phyloP scores from a whole-genome alignment of 495 filamentous ascomycete genomes.

The Aspergillus conjunctus region DNA sequence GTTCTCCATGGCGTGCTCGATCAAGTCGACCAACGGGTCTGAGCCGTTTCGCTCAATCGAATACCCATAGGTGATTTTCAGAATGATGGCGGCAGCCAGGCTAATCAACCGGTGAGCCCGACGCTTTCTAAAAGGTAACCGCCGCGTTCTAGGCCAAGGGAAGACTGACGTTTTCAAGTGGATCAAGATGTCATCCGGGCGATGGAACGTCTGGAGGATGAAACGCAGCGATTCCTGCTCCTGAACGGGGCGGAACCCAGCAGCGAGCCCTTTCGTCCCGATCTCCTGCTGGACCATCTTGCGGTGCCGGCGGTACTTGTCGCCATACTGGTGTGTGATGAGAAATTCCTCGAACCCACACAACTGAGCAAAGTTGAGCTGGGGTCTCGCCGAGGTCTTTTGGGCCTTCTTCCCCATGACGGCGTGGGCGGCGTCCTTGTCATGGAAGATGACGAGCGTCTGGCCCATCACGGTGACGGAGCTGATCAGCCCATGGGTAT shows the following conservation, averaged over 20 bases:
- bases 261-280: conserved; percentile 26
- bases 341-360: not conserved
- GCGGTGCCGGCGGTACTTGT: conserved; percentile 38
- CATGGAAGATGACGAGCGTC: conserved; percentile 49
- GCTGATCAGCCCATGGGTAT: conserved; percentile 52
- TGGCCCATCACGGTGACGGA: conserved; percentile 50
- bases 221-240: conserved; percentile 45
- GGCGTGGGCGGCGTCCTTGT: conserved; percentile 40
- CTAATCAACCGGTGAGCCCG: not conserved
- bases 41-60: conserved; percentile 39
- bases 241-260: conserved; percentile 40
- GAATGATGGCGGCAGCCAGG: conserved; percentile 46
- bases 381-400: conserved; percentile 43
- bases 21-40: conserved; percentile 49
- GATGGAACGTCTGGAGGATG: conserved; percentile 40
- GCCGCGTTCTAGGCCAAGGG: not conserved
- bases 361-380: conserved; percentile 31
- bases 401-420: conserved; percentile 46
- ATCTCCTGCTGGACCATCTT: conserved; percentile 35
- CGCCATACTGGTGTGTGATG: not conserved
- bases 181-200: conserved; percentile 34
- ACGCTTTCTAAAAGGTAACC: too few species aligned
- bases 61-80: conserved; percentile 55
- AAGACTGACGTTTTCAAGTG: conserved; percentile 45
- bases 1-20: conserved; percentile 41